Evolutionary conservation across 768 basidiomycete species (phyloP).

Genomic region (Auricularia cornea): DNA sequence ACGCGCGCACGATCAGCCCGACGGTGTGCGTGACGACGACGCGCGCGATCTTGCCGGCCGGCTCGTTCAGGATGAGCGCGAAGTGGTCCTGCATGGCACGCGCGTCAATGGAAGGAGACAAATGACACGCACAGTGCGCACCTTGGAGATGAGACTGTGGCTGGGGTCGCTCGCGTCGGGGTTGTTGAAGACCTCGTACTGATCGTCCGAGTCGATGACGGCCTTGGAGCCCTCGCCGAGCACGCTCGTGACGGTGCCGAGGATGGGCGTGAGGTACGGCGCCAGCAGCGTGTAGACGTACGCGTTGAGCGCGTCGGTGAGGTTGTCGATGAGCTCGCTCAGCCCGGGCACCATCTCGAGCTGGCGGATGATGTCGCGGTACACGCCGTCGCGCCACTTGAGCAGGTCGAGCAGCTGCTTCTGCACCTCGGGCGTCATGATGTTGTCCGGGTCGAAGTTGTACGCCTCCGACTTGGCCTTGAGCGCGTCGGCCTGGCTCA

Average conservation of each 20-base stretch:
- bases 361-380: constrained; percentile 41
- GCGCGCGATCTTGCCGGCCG: constrained; percentile 65
- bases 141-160: constrained; percentile 65
- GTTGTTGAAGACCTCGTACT: constrained; percentile 59
- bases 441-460: constrained; percentile 47
- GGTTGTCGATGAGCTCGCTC: constrained; percentile 44
- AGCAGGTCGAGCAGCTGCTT: constrained; percentile 45
- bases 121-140: constrained; percentile 11
- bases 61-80: constrained; percentile 61
- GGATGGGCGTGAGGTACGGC: constrained; percentile 32
- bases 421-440: constrained; percentile 59
- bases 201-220: constrained; percentile 61
- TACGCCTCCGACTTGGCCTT: constrained; percentile 44
- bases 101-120: background rate
- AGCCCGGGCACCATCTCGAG: constrained; percentile 64
- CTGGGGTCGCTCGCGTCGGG: constrained; percentile 63
- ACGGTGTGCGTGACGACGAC: constrained; percentile 57
- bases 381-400: constrained; percentile 56
- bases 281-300: constrained; percentile 45
- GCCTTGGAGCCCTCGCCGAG: constrained; percentile 57
- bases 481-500: constrained; percentile 48
- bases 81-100: constrained; percentile 50
- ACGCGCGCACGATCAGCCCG: constrained; percentile 43
- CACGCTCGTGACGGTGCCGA: constrained; percentile 47
- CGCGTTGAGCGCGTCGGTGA: constrained; percentile 58